phyloP scores from a whole-genome alignment of 306 rosid species.

The Erythrophleum fordii region DNA sequence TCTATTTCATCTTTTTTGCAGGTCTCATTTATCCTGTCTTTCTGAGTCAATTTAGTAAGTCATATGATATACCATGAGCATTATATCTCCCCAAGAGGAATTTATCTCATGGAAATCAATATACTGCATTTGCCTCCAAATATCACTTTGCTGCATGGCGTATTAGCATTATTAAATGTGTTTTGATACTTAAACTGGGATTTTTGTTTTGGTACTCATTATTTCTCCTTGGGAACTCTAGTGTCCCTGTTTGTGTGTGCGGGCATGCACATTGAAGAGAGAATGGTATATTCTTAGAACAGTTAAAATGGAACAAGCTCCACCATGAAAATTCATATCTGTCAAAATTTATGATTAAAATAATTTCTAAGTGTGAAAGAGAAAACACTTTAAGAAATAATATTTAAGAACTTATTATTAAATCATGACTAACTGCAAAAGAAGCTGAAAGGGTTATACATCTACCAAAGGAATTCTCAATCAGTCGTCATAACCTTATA shows the following conservation, averaged over 20 bases:
- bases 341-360: background rate
- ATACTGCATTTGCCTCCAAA: constrained; percentile 7
- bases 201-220: background rate
- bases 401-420: background rate
- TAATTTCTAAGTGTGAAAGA: background rate
- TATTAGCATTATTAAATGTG: background rate
- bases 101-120: constrained; percentile 8
- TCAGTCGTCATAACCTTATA: background rate
- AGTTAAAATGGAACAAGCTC: background rate
- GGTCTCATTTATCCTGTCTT: background rate
- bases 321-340: background rate
- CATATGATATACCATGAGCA: constrained; percentile 23
- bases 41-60: background rate
- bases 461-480: background rate
- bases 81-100: constrained; percentile 1
- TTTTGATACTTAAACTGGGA: too few species aligned
- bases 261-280: too few species aligned
- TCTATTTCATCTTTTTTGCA: constrained; percentile 14
- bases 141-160: constrained; percentile 8
- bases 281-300: too few species aligned
- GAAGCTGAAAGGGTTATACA: background rate
- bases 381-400: background rate
- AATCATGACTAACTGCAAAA: background rate
- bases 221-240: background rate
- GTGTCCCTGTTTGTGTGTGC: too few species aligned